phyloP scores from a whole-genome alignment of 2,329 filamentous ascomycete species.

The Berkeleyomyces rouxiae region DNA sequence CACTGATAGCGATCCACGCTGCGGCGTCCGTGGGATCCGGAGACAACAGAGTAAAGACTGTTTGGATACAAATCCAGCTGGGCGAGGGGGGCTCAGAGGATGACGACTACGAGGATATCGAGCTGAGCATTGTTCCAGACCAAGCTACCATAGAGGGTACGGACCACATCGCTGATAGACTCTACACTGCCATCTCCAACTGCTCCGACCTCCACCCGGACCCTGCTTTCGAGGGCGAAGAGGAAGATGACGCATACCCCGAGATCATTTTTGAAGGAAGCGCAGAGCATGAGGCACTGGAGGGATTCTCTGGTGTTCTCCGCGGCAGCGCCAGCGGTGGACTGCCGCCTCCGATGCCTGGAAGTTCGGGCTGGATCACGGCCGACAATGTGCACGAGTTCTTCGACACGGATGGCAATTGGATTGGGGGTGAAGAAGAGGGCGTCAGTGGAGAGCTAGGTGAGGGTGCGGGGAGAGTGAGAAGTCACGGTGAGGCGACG shows the following conservation, averaged over 20 bases:
- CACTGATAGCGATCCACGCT: conserved; percentile 57
- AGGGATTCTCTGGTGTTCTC: conserved; percentile 40
- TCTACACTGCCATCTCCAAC: conserved; percentile 54
- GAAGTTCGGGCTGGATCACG: conserved; percentile 73
- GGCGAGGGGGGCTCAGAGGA: conserved; percentile 35
- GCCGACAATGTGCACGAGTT: conserved; percentile 78
- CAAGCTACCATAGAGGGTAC: conserved; percentile 17
- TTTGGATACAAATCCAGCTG: conserved; percentile 55
- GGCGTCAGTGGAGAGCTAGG: conserved; percentile 37
- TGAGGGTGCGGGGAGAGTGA: conserved; percentile 45
- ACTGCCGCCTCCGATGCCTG: conserved; percentile 51
- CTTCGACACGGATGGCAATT: conserved; percentile 68
- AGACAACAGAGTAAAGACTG: conserved; percentile 26
- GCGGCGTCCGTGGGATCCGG: conserved; percentile 35
- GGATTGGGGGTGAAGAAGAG: conserved; percentile 42
- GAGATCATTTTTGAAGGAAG: conserved; percentile 38
- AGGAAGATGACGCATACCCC: conserved; percentile 30
- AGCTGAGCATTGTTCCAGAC: conserved; percentile 48
- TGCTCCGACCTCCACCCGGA: conserved; percentile 67
- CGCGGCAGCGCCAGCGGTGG: conserved; percentile 31
- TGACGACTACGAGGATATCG: conserved; percentile 49
- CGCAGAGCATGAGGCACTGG: conserved; percentile 33
- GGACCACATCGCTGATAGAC: conserved; percentile 22
- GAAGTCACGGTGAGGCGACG: conserved; percentile 36
- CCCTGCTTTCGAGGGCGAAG: conserved; percentile 39